Evolutionary conservation across 2,329 filamentous ascomycete genomes (phyloP).

Genomic region (Mycosphaerella arachidis): DNA sequence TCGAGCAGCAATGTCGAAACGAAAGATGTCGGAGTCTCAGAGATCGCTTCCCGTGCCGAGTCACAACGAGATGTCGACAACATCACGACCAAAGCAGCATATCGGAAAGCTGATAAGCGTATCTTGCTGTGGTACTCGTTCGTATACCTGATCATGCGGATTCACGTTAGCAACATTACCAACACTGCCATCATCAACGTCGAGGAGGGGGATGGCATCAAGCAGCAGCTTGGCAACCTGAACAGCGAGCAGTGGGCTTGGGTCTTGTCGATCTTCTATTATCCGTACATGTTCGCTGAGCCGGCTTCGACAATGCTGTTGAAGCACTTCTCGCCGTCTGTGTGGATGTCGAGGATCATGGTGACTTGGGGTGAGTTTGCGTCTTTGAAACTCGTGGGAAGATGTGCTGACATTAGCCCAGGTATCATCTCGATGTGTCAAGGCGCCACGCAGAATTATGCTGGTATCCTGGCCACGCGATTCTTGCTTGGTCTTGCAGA

Average conservation of each 20-base stretch:
- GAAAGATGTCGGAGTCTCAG: constrained; percentile 9
- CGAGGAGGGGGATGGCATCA: constrained; percentile 32
- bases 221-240: constrained; percentile 32
- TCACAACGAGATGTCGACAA: not conserved
- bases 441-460: constrained; percentile 23
- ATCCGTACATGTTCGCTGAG: constrained; percentile 36
- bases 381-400: too few species aligned
- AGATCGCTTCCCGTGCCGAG: not conserved
- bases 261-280: constrained; percentile 34
- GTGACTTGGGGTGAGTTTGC: constrained; percentile 20
- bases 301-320: constrained; percentile 26
- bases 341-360: constrained; percentile 30
- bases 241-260: constrained; percentile 33
- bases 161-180: constrained; percentile 32
- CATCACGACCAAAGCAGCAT: constrained; percentile 16
- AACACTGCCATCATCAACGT: constrained; percentile 36
- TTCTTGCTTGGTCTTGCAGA: constrained; percentile 28
- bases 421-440: constrained; percentile 26
- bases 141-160: constrained; percentile 31
- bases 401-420: not conserved
- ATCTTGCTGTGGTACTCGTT: constrained; percentile 33
- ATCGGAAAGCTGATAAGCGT: constrained; percentile 33
- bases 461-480: constrained; percentile 19
- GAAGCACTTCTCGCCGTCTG: constrained; percentile 26
- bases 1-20: not conserved